These are phyloP conservation scores for Fusarium buharicum DNA, from an alignment of 2,329 filamentous ascomycete species.

Conservation along the genomic window DNA sequence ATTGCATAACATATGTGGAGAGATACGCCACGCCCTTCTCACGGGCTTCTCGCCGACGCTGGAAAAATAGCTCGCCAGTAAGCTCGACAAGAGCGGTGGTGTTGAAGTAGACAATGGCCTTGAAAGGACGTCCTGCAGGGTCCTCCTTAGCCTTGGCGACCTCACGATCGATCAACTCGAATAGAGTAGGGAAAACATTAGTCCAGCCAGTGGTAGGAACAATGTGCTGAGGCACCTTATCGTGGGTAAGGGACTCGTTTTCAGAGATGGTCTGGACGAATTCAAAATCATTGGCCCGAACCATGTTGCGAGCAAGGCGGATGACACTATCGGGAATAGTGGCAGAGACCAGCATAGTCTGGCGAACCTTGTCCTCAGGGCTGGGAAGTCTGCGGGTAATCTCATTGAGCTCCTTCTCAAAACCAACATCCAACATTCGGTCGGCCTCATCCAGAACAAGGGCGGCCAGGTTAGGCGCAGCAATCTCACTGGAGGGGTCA, in stretches of 20 bases:
- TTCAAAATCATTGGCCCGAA: conserved; percentile 82
- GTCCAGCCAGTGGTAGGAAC: conserved; percentile 75
- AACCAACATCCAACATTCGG: conserved; percentile 96
- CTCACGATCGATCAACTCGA: conserved; percentile 78
- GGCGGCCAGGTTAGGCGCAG: conserved; percentile 85
- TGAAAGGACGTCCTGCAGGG: conserved; percentile 72
- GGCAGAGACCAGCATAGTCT: conserved; percentile 95
- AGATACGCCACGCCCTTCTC: conserved; percentile 55
- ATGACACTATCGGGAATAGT: conserved; percentile 90
- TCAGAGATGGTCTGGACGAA: conserved; percentile 89
- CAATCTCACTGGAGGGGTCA: conserved; percentile 70
- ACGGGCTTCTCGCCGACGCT: conserved; percentile 50
- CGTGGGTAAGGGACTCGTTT: conserved; percentile 86
- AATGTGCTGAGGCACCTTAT: conserved; percentile 82
- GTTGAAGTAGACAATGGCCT: conserved; percentile 94
- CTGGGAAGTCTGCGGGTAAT: conserved; percentile 73
- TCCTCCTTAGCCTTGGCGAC: conserved; percentile 56
- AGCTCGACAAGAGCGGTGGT: conserved; percentile 79
- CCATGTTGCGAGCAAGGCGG: conserved; percentile 77
- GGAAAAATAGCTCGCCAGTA: conserved; percentile 64
- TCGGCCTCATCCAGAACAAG: conserved; percentile 97
- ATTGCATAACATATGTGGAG: conserved; percentile 72
- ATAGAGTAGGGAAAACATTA: conserved; percentile 78
- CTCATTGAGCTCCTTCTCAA: conserved; percentile 70
- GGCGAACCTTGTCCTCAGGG: conserved; percentile 71